phyloP scores from a whole-genome alignment of 768 basidiomycete species.

The Collybia mongolica region DNA sequence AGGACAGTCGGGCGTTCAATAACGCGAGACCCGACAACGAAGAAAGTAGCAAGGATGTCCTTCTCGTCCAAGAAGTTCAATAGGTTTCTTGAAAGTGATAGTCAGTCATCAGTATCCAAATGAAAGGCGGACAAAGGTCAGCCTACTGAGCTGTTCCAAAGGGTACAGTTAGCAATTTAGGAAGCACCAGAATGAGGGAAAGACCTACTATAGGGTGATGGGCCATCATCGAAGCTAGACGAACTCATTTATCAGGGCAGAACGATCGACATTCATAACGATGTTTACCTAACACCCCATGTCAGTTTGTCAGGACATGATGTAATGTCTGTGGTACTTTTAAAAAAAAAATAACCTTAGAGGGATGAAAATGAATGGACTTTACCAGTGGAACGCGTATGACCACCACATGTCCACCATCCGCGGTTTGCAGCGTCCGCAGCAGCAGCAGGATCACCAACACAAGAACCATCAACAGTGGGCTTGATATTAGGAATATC shows the following conservation, averaged over 20 bases:
- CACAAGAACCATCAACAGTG: constrained; percentile 71
- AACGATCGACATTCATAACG: background rate
- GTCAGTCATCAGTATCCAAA: background rate
- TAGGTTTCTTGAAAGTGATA: constrained; percentile 43
- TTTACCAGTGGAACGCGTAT: constrained; percentile 49
- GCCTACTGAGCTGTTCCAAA: background rate
- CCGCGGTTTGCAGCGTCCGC: constrained; percentile 61
- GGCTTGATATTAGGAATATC: constrained; percentile 65
- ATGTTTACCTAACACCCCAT: constrained; percentile 67
- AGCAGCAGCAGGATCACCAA: constrained; percentile 52
- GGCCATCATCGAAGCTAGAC: constrained; percentile 84
- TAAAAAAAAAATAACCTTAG: background rate
- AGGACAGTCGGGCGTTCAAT: constrained; percentile 76
- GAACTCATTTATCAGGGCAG: constrained; percentile 6
- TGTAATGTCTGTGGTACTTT: constrained; percentile 47
- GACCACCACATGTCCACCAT: constrained; percentile 91
- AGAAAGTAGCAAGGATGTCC: constrained; percentile 81
- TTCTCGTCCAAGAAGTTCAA: constrained; percentile 69
- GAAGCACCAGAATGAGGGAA: background rate
- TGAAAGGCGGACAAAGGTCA: too few species aligned
- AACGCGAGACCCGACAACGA: constrained; percentile 84
- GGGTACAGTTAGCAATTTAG: constrained; percentile 1
- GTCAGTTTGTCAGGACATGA: constrained; percentile 65
- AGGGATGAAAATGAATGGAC: background rate
- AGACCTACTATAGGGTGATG: constrained; percentile 75